These are phyloP conservation scores for Poterioochromonas sp. DNA, from an alignment of 352 stramenopile genomes.

Conservation along the genomic window DNA sequence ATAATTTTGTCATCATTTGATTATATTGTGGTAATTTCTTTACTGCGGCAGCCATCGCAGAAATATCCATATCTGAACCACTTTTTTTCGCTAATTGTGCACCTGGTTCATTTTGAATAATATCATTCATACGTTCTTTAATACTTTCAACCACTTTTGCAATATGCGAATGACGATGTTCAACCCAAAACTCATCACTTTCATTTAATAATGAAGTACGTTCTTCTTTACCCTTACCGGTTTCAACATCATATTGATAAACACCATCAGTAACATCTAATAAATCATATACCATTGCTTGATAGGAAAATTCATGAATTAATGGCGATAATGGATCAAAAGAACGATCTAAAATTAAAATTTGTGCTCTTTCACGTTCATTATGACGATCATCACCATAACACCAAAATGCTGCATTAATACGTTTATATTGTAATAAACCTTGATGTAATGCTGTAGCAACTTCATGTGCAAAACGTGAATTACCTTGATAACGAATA, in stretches of 20 bases:
- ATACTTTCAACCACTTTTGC: conserved; percentile 61
- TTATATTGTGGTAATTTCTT: conserved; percentile 85
- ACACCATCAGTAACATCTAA: conserved; percentile 82
- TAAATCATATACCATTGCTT: conserved; percentile 91
- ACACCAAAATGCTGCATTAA: conserved; percentile 78
- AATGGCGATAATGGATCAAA: conserved; percentile 85
- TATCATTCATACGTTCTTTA: conserved; percentile 34
- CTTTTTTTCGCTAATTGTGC: conserved; percentile 58
- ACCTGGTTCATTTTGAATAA: conserved; percentile 59
- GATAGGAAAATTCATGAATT: conserved; percentile 95
- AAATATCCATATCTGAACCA: conserved; percentile 67
- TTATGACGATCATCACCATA: conserved; percentile 51
- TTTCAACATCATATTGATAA: conserved; percentile 51
- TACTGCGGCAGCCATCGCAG: conserved; percentile 78
- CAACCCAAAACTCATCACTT: conserved; percentile 88
- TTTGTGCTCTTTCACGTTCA: conserved; percentile 70
- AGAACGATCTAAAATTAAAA: conserved; percentile 85
- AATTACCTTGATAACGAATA: conserved; percentile 31
- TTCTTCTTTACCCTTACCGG: conserved; percentile 17
- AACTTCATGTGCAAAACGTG: background rate
- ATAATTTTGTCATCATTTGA: conserved; percentile 84
- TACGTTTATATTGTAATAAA: background rate
- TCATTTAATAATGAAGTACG: conserved; percentile 88
- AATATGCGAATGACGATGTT: conserved; percentile 91
- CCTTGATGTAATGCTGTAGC: background rate